Evolutionary conservation across 164 flowering plant genomes (phyloP).

Genomic region (Nymphaea thermarum): DNA sequence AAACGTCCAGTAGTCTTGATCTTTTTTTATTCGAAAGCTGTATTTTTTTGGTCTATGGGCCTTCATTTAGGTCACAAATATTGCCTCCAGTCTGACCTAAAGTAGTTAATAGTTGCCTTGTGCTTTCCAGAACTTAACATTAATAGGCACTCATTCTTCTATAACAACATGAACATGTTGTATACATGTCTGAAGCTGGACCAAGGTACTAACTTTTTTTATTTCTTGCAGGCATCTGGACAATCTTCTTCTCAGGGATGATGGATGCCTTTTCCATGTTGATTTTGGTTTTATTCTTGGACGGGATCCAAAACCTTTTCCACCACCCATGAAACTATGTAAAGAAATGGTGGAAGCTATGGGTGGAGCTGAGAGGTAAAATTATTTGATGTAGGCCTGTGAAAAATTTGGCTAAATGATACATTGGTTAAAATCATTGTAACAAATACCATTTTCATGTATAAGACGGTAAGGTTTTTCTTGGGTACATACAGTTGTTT

Average conservation of each 20-base stretch:
- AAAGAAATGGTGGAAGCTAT: constrained; percentile 99
- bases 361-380: constrained; percentile 99
- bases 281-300: constrained; percentile 98
- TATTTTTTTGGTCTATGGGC: too few species aligned
- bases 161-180: too few species aligned
- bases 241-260: constrained; percentile 91
- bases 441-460: neutral
- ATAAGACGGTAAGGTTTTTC: too few species aligned
- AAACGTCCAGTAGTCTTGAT: too few species aligned
- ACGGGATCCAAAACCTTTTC: constrained; percentile 96
- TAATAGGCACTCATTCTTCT: neutral
- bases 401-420: neutral
- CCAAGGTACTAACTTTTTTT: constrained; percentile 6
- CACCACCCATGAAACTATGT: constrained; percentile 99
- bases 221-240: constrained; percentile 70
- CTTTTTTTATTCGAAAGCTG: too few species aligned
- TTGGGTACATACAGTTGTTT: too few species aligned
- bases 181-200: neutral
- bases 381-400: neutral
- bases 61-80: too few species aligned
- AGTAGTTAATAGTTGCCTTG: too few species aligned
- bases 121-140: too few species aligned
- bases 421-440: neutral
- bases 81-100: too few species aligned
- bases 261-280: constrained; percentile 97